Base-by-base conservation (phyloP, 805 yeast genomes). In the Metschnikowia baotianmanensis region DNA sequence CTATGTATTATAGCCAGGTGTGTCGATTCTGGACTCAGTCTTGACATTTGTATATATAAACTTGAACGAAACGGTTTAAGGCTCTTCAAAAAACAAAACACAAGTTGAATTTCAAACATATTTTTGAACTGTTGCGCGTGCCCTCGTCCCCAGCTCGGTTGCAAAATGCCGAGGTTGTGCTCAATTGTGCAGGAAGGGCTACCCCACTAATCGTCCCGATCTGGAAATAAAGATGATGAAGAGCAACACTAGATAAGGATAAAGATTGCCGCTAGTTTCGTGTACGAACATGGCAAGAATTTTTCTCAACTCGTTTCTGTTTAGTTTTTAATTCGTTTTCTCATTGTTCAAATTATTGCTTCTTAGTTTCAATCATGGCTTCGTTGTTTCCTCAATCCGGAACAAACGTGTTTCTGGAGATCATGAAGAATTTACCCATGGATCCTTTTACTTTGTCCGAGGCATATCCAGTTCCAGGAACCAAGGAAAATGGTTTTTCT, bases 401-500 rank as follows among this genome's bases (percentile, higher is more conserved):
- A 19, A 36, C 15, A 13, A 26, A 34, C 11, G 36, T 32, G 3
- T 31, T 27, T 30, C 22, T 18, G 18, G 45, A 44, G 35, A 44
- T 44, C 21, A 22, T 23, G 27, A 20, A 34, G 15, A 18, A 13
- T 16, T 21, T 46, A 11, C 50, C 50, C 19, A 9, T 46, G 20
- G 46, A 43, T 31, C 36, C 37, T 12, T 34, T 17, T 3, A 10
- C 31, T 4, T n/a, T 40, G 37, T 31, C 36, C 11, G 37, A 38
- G 26, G 53, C 53, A 9, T 19, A 21, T n/a, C 43, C 51, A 5
- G 30, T 49, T 12, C 42, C 36, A 9, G 51, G 51, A 3, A 31
- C 49, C 13, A 36, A 45, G 22, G 38, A 34, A 26, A 35, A 37
- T 6, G 52, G 52, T n/a, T 50, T 31, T 36, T 48, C 52, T 19